Conservation (phyloP, 257 asterid species). For the Fraxinus pennsylvanica region DNA sequence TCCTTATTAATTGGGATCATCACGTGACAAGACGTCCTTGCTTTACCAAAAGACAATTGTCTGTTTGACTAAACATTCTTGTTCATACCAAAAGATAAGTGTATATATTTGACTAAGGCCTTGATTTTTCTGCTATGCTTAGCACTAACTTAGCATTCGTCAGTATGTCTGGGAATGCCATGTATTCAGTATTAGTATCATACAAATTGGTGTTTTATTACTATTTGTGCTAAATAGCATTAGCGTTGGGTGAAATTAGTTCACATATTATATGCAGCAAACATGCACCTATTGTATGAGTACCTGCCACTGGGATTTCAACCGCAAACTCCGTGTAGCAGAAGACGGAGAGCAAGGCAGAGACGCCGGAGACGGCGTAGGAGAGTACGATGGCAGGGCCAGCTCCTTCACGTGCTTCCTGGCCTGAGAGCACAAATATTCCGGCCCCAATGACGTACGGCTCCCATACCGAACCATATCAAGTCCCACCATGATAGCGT, state of each 20-base stretch:
- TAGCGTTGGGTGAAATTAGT: too few relatives aligned
- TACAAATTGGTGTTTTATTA: too few relatives aligned
- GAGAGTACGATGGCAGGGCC: slow-evolving; percentile 73
- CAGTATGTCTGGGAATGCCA: too few relatives aligned
- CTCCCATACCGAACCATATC: slow-evolving; percentile 79
- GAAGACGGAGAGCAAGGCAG: slow-evolving; percentile 61
- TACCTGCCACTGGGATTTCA: slow-evolving; percentile 64
- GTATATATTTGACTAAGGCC: too few relatives aligned
- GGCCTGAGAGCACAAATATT: slow-evolving; percentile 62
- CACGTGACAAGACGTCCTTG: neutral
- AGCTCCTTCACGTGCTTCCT: slow-evolving; percentile 46
- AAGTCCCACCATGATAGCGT: slow-evolving; percentile 70
- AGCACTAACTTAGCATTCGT: too few relatives aligned
- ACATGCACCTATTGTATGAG: neutral
- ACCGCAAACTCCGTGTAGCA: slow-evolving; percentile 71
- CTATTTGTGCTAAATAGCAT: too few relatives aligned
- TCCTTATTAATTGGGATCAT: too few relatives aligned
- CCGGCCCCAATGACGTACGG: slow-evolving; percentile 71
- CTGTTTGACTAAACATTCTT: too few relatives aligned
- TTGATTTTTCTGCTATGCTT: too few relatives aligned
- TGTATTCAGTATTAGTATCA: too few relatives aligned
- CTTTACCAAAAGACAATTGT: neutral
- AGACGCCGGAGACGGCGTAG: slow-evolving; percentile 54
- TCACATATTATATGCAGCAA: neutral
- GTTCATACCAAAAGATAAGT: too few relatives aligned